Base-by-base conservation (phyloP, 805 yeast species). In the Candida multigemmis region DNA sequence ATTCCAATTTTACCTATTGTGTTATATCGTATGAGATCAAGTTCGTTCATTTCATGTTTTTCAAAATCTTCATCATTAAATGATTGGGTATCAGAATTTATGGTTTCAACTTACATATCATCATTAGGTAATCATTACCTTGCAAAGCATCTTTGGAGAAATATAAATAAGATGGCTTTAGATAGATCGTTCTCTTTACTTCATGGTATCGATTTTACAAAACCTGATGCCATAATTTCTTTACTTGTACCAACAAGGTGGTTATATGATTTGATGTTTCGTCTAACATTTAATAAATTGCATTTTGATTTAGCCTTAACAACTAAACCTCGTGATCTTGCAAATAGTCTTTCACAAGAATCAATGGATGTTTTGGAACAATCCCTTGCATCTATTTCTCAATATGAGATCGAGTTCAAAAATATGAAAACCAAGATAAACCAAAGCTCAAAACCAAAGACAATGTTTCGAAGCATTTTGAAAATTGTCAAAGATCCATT, bases 1-100 rank as follows among this genome's bases (percentile, higher is more conserved):
- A 44, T 61, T 10, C 60, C 65, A 3, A 33, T 50, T 7, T 44
- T 61, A n/a, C 68, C 68, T 4, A 38, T 60, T 10, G 44, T 58
- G 19, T 28, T 61, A 30, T 60, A 54, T 37, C 37, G 60, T 17
- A 51, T 59, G 61, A 43, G 65, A 23, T 35, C 41, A 8, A 47
- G 54, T 15, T 56, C 60, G 23, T 27, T 55, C 8, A 20, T 48
- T 12, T 38, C 46, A 16, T 50, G 61, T 27, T 25, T 57, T 3
- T 44, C 52, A 22, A 24, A 21, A 12, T 22, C 28, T 6, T 13
- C 15, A 21, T 19, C 30, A 12, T 12, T 38, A 5, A 39, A 38
- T 22, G 35, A 42, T 21, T 46, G 56, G 48, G 24, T 50, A 14
- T 38, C 51, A 9, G 68, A 61, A 33, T 29, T 55, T 10, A 50